Percentiles rank a stretch among this genome's conserved stretches.
Evolutionary conservation across 306 rosid species (phyloP).

Genomic region (Vachellia collinsii): DNA sequence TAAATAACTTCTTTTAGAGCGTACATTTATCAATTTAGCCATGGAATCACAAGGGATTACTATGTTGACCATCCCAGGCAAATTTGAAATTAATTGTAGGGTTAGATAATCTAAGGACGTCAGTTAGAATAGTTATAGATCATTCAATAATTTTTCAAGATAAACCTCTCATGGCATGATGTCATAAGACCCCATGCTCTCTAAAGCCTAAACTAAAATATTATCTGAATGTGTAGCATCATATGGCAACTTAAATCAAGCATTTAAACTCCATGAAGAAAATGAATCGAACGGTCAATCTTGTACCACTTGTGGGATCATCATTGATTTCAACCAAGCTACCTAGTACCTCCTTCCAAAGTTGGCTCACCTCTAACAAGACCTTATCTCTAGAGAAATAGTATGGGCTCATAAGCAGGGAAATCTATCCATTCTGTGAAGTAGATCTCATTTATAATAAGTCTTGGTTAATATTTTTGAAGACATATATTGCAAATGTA

Average conservation of each 20-base stretch:
- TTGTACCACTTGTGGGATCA: conserved; percentile 2
- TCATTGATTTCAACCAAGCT: conserved; percentile 16
- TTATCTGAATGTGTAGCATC: background rate
- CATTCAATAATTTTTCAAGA: background rate
- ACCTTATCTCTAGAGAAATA: background rate
- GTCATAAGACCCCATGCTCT: background rate
- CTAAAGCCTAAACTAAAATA: background rate
- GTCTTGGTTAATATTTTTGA: conserved; percentile 22
- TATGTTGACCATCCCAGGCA: background rate
- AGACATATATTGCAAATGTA: conserved; percentile 15
- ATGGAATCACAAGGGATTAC: background rate
- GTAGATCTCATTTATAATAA: background rate
- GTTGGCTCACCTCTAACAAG: conserved; percentile 20
- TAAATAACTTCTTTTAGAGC: background rate
- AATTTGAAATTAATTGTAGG: background rate
- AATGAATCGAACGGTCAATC: conserved; percentile 18
- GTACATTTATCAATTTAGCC: background rate
- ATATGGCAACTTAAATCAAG: background rate
- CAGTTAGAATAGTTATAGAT: background rate
- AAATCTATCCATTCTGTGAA: background rate
- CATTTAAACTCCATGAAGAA: conserved; percentile 9
- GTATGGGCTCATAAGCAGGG: background rate
- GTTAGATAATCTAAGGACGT: background rate
- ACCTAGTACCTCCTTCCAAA: conserved; percentile 19
- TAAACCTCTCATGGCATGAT: background rate